Evolutionary conservation across 345 rosid genomes (phyloP), one percentile per base, ranked within the genome.

Genomic region (Salix dunnii): DNA sequence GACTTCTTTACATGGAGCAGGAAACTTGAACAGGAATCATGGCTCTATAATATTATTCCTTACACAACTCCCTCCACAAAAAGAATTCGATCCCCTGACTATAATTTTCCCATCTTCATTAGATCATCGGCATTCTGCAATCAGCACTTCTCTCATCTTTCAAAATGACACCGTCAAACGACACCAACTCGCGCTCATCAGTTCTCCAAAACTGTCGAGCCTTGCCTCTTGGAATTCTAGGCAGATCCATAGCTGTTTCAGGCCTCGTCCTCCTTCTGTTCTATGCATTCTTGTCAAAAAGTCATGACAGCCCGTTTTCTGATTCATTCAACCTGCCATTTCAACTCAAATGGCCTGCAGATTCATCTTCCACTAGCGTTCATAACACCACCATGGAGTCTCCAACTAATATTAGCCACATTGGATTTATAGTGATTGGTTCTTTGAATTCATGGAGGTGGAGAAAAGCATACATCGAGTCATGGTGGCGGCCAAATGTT

Each of bases 401-500:
- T 35, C 68, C 73, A 5, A 73, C 77, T 6, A 73, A 78, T 7
- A 20, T 73, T 3, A 73, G 43, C 68, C 81, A 78, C 77, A 46
- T 78, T 43, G 81, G 67, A 28, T 73, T 73, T 38, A 61, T 67
- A 13, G 73, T 78, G 5, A 33, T 78, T 16, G 30, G 81, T 5
- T 78, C 77, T 4, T 13, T 78, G 61, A 16, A 38, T 4, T 33
- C 63, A 60, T 78, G 81, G 81, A 78, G 68, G 48, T 9, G 25
- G 2, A 73, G 77, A 73, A 55, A 46, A 30, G n/a, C 73, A 21
- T 78, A 78, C 58, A 43, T 27, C 2, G 64, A 67, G 11, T 18
- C 77, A 6, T 73, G 81, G 81, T 78, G 81, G 81, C 33, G 73
- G 68, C 77, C 81, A 7, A 78, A 78, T 30, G 68, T 73, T 13